phyloP scores from a whole-genome alignment of 2,329 filamentous ascomycete genomes.

The Colletotrichum sp. region DNA sequence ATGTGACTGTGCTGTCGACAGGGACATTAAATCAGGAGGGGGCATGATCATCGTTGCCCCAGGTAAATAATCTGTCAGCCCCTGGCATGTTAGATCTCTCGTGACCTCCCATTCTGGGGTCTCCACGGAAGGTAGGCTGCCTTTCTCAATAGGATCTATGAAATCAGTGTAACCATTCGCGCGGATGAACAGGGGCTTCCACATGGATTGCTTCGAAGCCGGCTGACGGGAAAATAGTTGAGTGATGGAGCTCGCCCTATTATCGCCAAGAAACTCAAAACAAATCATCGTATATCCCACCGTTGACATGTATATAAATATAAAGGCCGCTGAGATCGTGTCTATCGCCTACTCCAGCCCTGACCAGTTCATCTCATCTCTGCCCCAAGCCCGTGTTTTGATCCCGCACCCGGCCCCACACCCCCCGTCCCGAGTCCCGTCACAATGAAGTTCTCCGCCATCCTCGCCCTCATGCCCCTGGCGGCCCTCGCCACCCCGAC shows the following conservation, averaged over 20 bases:
- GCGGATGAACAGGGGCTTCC: not conserved
- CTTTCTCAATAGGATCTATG: not conserved
- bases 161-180: not conserved
- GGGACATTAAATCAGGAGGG: not conserved
- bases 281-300: not conserved
- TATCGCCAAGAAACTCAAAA: not conserved
- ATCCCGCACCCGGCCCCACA: not conserved
- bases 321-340: not conserved
- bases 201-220: not conserved
- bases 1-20: not conserved
- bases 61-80: not conserved
- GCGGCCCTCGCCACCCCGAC: constrained; percentile 15
- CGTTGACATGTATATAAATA: not conserved
- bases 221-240: not conserved
- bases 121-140: not conserved
- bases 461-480: constrained; percentile 17
- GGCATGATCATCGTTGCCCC: not conserved
- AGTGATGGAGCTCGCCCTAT: not conserved
- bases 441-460: constrained; percentile 21
- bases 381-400: not conserved
- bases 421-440: not conserved
- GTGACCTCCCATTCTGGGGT: not conserved
- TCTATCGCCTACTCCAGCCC: rapidly evolving
- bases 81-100: not conserved
- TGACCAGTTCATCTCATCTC: not conserved